These are phyloP conservation scores for Cladosporium cucumerinum DNA, from an alignment of 2,329 filamentous ascomycete genomes.

Conservation along the genomic window DNA sequence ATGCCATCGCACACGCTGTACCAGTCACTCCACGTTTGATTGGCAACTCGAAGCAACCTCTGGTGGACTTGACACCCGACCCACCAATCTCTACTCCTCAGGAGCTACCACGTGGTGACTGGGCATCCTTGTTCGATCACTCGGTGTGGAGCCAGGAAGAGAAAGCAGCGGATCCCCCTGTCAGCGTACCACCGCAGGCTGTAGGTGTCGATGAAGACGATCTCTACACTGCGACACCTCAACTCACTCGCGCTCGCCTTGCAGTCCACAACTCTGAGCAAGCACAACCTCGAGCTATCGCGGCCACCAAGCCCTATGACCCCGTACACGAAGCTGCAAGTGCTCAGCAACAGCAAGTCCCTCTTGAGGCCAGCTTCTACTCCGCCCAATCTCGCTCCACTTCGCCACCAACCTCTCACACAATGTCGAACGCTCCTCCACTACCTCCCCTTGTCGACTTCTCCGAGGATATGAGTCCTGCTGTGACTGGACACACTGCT, in stretches of 20 bases:
- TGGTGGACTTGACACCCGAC: slow-evolving; percentile 29
- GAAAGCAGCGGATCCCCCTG: slow-evolving; percentile 12
- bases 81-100: slow-evolving; percentile 19
- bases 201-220: slow-evolving; percentile 27
- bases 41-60: slow-evolving; percentile 19
- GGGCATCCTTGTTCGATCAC: slow-evolving; percentile 24
- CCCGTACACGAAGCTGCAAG: slow-evolving; percentile 33
- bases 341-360: slow-evolving; percentile 16
- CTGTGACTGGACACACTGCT: slow-evolving; percentile 24
- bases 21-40: slow-evolving; percentile 19
- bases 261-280: slow-evolving; percentile 18
- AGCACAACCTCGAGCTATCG: not conserved
- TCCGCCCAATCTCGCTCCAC: slow-evolving; percentile 28
- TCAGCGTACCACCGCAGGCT: slow-evolving; percentile 19
- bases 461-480: slow-evolving; percentile 18
- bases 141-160: slow-evolving; percentile 18
- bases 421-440: slow-evolving; percentile 10
- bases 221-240: slow-evolving; percentile 34
- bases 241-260: slow-evolving; percentile 32
- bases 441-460: slow-evolving; percentile 24
- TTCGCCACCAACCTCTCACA: slow-evolving; percentile 20
- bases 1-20: slow-evolving; percentile 21
- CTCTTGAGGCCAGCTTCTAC: slow-evolving; percentile 30
- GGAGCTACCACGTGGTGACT: slow-evolving; percentile 19
- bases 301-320: slow-evolving; percentile 21